These are phyloP conservation scores for Basidiobolus meristosporus DNA, from an alignment of 371 early-diverging fungal genomes.

Conservation along the genomic window DNA sequence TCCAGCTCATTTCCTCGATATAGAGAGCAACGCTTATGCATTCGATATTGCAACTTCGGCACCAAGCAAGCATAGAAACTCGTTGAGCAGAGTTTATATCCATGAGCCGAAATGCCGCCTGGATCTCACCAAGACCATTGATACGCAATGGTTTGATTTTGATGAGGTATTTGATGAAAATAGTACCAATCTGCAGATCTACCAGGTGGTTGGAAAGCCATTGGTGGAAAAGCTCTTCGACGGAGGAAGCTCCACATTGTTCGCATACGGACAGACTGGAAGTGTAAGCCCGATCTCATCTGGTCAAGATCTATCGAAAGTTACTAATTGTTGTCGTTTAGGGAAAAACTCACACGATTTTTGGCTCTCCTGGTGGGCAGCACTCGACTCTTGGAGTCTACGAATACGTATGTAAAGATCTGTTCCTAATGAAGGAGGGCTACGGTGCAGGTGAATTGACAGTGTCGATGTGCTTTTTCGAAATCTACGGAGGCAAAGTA, in stretches of 20 bases:
- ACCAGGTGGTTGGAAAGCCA: background rate
- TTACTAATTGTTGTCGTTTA: background rate
- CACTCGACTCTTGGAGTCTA: background rate
- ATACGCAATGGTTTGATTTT: background rate
- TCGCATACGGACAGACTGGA: background rate
- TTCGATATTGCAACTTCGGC: no score
- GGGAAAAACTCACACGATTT: background rate
- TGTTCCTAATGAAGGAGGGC: background rate
- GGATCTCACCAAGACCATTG: background rate
- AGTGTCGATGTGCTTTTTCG: background rate
- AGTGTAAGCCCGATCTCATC: no score
- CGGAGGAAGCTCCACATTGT: background rate
- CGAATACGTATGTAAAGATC: background rate
- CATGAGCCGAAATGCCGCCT: background rate
- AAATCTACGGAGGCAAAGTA: background rate
- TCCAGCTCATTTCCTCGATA: no score
- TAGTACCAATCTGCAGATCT: background rate
- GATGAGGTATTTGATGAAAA: background rate
- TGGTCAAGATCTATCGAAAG: no score
- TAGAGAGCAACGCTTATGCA: no score
- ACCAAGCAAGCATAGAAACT: no score
- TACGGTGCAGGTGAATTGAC: background rate
- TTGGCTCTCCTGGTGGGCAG: background rate
- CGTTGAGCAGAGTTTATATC: background rate
- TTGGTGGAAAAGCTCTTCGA: background rate